Evolutionary conservation across 345 rosid species (phyloP).

Genomic region (Pugionium dolabratum): DNA sequence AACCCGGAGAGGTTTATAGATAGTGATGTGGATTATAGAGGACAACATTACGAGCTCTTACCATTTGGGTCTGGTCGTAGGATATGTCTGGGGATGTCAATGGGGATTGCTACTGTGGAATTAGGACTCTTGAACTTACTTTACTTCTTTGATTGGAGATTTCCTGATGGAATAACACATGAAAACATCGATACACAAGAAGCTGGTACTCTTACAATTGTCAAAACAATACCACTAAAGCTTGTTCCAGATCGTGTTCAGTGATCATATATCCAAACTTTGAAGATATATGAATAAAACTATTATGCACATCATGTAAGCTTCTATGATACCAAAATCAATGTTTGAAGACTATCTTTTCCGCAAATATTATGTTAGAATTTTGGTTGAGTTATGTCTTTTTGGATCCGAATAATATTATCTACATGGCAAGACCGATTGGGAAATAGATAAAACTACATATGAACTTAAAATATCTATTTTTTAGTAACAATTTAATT

Average conservation of each 20-base stretch:
- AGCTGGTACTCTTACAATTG: conserved; percentile 36
- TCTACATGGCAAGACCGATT: too few species aligned
- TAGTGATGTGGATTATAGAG: conserved; percentile 48
- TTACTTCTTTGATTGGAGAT: conserved; percentile 47
- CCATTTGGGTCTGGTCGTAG: conserved; percentile 63
- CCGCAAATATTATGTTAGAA: too few species aligned
- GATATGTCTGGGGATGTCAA: conserved; percentile 48
- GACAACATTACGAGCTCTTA: conserved; percentile 52
- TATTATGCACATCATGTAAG: background rate
- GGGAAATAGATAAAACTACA: too few species aligned
- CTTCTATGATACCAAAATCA: background rate
- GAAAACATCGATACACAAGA: conserved; percentile 46
- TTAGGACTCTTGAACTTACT: conserved; percentile 38
- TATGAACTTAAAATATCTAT: too few species aligned
- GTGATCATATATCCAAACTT: conserved; percentile 19
- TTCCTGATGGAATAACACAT: conserved; percentile 43
- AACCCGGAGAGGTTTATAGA: conserved; percentile 52
- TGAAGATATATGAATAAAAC: conserved; percentile 1
- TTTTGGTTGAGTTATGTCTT: too few species aligned
- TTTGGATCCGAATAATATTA: too few species aligned
- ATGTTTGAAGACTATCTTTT: background rate
- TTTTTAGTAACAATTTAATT: too few species aligned
- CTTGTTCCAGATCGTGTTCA: conserved; percentile 37
- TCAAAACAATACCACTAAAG: conserved; percentile 36
- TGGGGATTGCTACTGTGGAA: conserved; percentile 49